Percentiles rank a stretch among this genome's conserved stretches.
Conservation (phyloP, 441 rosid genomes). For the Adansonia rubrostipa region DNA sequence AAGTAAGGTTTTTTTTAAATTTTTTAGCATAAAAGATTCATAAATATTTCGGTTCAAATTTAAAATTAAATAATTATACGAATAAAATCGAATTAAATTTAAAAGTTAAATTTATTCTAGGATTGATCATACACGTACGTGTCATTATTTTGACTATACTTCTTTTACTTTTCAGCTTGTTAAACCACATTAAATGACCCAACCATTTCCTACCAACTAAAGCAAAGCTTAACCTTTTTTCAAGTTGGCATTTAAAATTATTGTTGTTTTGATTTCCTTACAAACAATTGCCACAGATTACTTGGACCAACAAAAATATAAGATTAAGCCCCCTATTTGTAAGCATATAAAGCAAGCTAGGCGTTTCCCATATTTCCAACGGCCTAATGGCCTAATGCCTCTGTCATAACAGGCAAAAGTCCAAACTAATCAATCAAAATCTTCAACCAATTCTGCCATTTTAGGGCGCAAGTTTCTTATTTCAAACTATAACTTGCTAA, state of each 20-base stretch:
- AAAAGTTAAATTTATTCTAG: too few species aligned
- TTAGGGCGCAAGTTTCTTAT: not conserved
- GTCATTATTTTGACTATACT: conserved; percentile 13
- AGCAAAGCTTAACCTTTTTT: not conserved
- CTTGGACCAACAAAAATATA: not conserved
- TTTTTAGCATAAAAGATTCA: too few species aligned
- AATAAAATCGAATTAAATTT: too few species aligned
- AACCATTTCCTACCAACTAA: conserved; percentile 28
- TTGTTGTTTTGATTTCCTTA: not conserved
- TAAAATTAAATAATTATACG: too few species aligned
- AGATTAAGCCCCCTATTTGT: too few species aligned
- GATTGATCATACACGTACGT: not conserved
- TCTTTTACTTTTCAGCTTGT: conserved; percentile 11
- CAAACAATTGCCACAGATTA: not conserved
- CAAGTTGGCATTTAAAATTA: not conserved
- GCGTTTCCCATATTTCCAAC: not conserved
- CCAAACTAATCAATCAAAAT: not conserved
- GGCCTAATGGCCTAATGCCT: not conserved
- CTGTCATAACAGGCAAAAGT: not conserved
- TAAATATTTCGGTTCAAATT: too few species aligned
- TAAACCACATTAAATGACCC: not conserved
- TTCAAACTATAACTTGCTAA: too few species aligned
- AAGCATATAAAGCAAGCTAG: not conserved
- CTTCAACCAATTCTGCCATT: not conserved
- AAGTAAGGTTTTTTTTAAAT: too few species aligned